Conservation (phyloP, 139 green algal species). For the Mesotaenium endlicherianum region DNA sequence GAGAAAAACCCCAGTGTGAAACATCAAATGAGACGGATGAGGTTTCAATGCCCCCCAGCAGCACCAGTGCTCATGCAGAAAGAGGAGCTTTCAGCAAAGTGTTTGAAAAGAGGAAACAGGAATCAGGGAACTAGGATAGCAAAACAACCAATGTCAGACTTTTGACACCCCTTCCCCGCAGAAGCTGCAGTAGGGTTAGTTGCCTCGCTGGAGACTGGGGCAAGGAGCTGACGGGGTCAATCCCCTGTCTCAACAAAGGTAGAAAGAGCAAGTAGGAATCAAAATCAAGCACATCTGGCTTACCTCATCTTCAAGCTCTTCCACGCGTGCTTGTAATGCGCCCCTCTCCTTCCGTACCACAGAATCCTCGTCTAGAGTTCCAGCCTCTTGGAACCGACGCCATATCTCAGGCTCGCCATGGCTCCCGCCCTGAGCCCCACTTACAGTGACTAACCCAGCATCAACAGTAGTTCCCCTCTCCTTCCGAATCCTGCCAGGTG, state of each 20-base stretch:
- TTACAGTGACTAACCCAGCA: too few relatives aligned
- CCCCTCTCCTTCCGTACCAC: neutral
- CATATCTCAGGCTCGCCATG: neutral
- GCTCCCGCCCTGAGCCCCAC: too few relatives aligned
- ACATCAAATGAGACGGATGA: too few relatives aligned
- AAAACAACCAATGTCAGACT: too few relatives aligned
- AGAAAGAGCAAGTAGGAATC: neutral
- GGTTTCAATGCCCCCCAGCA: too few relatives aligned
- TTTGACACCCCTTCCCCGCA: neutral
- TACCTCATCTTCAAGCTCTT: constrained; percentile 4
- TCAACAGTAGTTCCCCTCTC: neutral
- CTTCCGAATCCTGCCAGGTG: neutral
- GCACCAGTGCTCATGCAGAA: too few relatives aligned
- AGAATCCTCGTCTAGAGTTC: neutral
- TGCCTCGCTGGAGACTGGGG: neutral
- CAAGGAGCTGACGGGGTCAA: neutral
- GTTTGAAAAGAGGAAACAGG: too few relatives aligned
- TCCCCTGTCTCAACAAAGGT: neutral
- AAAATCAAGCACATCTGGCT: neutral
- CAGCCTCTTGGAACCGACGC: neutral
- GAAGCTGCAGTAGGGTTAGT: neutral
- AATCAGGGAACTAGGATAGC: too few relatives aligned
- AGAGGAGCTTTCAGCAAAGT: too few relatives aligned
- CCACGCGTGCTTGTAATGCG: neutral
- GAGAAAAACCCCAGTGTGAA: too few relatives aligned